Evolutionary conservation across 441 rosid genomes (phyloP).

Genomic region (Macaranga tanarius): DNA sequence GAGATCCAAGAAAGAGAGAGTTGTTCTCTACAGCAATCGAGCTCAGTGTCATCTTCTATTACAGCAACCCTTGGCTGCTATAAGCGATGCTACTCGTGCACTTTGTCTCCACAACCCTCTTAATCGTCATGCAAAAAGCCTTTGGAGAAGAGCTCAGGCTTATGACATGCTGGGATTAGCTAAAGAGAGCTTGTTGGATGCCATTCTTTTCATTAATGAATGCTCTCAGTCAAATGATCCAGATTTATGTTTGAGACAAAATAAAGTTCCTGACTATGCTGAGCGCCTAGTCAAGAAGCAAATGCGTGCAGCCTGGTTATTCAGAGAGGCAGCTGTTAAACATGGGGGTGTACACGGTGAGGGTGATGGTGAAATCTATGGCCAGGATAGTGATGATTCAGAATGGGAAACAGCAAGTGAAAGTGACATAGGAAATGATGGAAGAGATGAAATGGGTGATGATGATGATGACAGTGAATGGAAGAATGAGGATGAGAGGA

Average conservation of each 20-base stretch:
- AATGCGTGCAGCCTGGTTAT: constrained; percentile 97
- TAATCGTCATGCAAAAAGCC: constrained; percentile 93
- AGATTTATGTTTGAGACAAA: constrained; percentile 80
- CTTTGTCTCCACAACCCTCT: constrained; percentile 82
- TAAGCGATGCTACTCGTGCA: constrained; percentile 87
- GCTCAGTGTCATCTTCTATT: constrained; percentile 91
- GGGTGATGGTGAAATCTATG: constrained; percentile 65
- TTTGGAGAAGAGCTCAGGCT: constrained; percentile 98
- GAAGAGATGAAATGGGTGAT: constrained; percentile 67
- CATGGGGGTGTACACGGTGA: constrained; percentile 84
- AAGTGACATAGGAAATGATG: constrained; percentile 85
- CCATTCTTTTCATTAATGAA: constrained; percentile 89
- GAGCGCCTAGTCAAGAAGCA: constrained; percentile 95
- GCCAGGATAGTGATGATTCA: constrained; percentile 76
- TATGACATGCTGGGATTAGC: constrained; percentile 92
- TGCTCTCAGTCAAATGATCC: constrained; percentile 96
- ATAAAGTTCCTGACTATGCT: constrained; percentile 97
- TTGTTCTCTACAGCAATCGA: constrained; percentile 86
- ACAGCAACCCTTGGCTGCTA: constrained; percentile 86
- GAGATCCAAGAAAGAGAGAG: constrained; percentile 93
- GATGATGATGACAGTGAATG: constrained; percentile 60
- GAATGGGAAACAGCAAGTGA: constrained; percentile 98
- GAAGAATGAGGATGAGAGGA: constrained; percentile 63
- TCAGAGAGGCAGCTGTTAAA: constrained; percentile 85
- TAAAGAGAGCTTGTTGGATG: constrained; percentile 92